Evolutionary conservation across 2,329 filamentous ascomycete species (phyloP), one percentile per base, ranked within the genome.

Genomic region (Aspergillus viridinutans): DNA sequence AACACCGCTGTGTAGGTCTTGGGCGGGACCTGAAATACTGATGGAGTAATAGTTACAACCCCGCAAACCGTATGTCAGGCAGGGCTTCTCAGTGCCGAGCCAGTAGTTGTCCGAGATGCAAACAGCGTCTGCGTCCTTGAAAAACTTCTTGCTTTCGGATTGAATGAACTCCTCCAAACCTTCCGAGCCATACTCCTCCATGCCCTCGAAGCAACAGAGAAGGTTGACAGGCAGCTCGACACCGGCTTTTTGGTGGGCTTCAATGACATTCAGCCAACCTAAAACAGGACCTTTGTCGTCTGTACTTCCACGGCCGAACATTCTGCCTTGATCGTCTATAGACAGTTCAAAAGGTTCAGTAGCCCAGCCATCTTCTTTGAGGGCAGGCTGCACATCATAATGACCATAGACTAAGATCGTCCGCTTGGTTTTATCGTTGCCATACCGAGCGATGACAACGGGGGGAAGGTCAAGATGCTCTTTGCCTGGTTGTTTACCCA

Each of bases 71-170:
- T 99, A 99, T 9, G 94, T 99, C 70, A 99, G 79, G 76, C 94
- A 99, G 12, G 94, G 94, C 83, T 97, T 97, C 83, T 97, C 92
- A 5, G 94, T 97, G 58, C 94, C 94, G 43, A 99, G 87, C 94
- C 94, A 99, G 86, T 99, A 99, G 84, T 99, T 99, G 78, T 99
- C 94, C 50, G 91, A 96, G 73, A 99, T 99, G 80, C 94, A 99
- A 59, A 97, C 91, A 5, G 92, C 94, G 65, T 99, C 94, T 38
- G 92, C 87, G 68, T 97, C 93, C 70, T 91, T 91, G 80, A 99
- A 99, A 82, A 88, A 97, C 68, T 90, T 89, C 79, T 95, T 91
- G 64, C 89, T 92, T 79, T 99, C 94, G 49, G 85, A 87, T 65
- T 89, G 83, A 77, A 99, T 97, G 64, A 97, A 89, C 67, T 96